Base-by-base conservation (phyloP, 345 rosid species). In the Hypericum androsaemum region DNA sequence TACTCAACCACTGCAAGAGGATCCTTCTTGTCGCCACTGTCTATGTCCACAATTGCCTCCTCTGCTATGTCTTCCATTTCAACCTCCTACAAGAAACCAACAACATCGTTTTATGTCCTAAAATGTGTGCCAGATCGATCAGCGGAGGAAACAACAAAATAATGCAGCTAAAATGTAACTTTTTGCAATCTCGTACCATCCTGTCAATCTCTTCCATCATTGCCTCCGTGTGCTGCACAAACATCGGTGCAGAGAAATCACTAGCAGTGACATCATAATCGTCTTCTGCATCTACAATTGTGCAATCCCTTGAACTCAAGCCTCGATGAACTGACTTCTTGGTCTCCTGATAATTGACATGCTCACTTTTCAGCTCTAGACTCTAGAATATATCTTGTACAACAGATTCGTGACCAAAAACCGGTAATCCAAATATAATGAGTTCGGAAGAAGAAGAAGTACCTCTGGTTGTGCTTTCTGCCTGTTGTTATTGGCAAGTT, bases 1-100 rank as follows among this genome's bases (percentile, higher is more conserved):
- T 92, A 92, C 60, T 88, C 98, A 9, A 74, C 81, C 36, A 81
- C 97, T 22, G 95, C 86, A 50, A 88, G 68, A n/a, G 88, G 79
- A 44, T 92, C 68, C 8, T 60, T 79, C 69, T 77, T 83, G 57
- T 92, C 98, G 40, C 58, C 52, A 32, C 64, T 57, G 64, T 92
- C 97, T 57, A 92, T 85, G 70, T 92, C 98, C 54, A 73, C 13
- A 17, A 78, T 48, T 37, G 73, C 36, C 52, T 78, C 84, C 40
- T 81, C 79, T 48, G 39, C 74, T 5, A 74, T 74, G 50, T 85
- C 90, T 73, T 83, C 95, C 96, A 85, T 81, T 72, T 88, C 95
- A 64, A 80, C 74, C 57, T 85, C 98, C 97, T 90, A 66, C 41
- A 58, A 11, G 43, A 45, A 56, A 59, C 12, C 8, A 7, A 43